Evolutionary conservation across 306 rosid genomes (phyloP), one percentile per base, ranked within the genome.

Genomic region (Begonia fuchsioides): DNA sequence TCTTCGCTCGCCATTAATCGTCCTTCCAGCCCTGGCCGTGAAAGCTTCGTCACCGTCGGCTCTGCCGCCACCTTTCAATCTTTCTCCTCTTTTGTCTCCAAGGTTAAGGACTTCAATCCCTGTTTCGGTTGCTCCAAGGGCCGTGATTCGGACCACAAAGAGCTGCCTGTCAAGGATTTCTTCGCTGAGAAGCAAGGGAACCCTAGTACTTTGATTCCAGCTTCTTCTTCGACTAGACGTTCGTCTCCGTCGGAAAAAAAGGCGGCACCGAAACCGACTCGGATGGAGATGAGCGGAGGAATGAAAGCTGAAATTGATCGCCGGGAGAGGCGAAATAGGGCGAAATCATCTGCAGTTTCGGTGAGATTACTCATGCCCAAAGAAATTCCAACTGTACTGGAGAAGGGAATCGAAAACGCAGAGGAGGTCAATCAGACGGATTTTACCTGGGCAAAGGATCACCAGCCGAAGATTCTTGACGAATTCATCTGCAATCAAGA

Each of bases 401-500:
- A 17, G 15, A 46, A 15, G 9, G 19, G 35, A 45, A 38, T 32
- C 17, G 45, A 18, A 2, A n/a, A 1, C 8, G 51, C 43, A 48
- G 49, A 9, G 19, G 57, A 14, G 16, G 51, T 14, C 13, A 57
- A 32, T 11, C 47, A 35, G 43, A 60, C 44, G 17, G 45, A 71
- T 43, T 83, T 64, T 39, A 14, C 11, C 8, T 83, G 94, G 96
- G 94, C 88, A 26, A 40, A 71, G 32, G 72, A 74, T 57, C 58
- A 80, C 56, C 87, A 67, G 43, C 96, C 96, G 16, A 39, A 56
- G 44, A 44, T 45, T 44, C 64, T 87, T 59, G 76, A 14, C 13
- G 78, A 78, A 4, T 87, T 87, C 84, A 78, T 83, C 44, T 83
- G 94, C 60, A 79, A 83, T 54, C 53, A 35, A 17, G 68, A 56